These are phyloP conservation scores for Leccinum pachyderme DNA, from an alignment of 1,284 basidiomycete genomes.

Conservation along the genomic window DNA sequence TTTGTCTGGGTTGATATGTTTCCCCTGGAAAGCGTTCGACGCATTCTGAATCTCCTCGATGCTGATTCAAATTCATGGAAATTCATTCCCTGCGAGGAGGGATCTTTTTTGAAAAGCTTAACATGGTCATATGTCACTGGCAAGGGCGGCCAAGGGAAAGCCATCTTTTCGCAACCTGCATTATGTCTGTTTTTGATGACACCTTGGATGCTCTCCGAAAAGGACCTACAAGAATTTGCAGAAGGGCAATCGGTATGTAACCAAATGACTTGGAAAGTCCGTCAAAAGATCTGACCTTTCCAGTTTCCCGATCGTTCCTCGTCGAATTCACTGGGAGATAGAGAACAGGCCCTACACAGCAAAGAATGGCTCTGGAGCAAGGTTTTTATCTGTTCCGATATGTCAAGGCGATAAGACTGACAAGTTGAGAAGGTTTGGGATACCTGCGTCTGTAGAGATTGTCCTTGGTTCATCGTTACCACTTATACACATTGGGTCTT, in stretches of 20 bases:
- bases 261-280: background rate
- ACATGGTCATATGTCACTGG: constrained; percentile 43
- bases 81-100: constrained; percentile 39
- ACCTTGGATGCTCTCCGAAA: constrained; percentile 58
- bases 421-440: constrained; percentile 57
- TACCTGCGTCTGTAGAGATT: constrained; percentile 49
- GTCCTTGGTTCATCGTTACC: constrained; percentile 65
- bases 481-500: constrained; percentile 72
- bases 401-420: constrained; percentile 10
- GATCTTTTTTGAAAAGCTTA: constrained; percentile 45
- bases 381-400: constrained; percentile 36
- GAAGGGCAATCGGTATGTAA: constrained; percentile 44
- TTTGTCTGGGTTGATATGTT: constrained; percentile 47
- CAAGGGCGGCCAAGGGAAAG: constrained; percentile 12
- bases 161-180: constrained; percentile 27
- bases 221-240: constrained; percentile 56
- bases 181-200: constrained; percentile 59
- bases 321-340: constrained; percentile 24
- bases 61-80: constrained; percentile 42
- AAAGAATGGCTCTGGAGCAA: constrained; percentile 63
- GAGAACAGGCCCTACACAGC: constrained; percentile 24
- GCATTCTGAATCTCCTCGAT: constrained; percentile 49
- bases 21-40: constrained; percentile 54
- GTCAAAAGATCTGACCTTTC: constrained; percentile 8
- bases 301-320: constrained; percentile 26